A percentile compares a stretch with the other conserved stretches of the same genome.
These are phyloP conservation scores for Lepidium aucheri DNA, from an alignment of 345 rosid species.

Conservation along the genomic window DNA sequence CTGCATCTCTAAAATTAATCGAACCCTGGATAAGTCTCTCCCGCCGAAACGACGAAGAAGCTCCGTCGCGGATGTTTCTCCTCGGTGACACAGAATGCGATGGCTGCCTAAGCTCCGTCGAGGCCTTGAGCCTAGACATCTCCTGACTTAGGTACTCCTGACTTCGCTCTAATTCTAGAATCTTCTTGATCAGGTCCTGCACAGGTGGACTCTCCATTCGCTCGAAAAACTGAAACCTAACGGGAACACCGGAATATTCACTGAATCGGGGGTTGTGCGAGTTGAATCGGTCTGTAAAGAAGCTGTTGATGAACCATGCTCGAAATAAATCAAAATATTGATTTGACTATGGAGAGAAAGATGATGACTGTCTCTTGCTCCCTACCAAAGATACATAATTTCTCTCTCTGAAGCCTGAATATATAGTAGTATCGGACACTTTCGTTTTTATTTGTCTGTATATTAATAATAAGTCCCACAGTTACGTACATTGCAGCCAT, in stretches of 20 bases:
- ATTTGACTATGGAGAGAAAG: neutral
- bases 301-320: slow-evolving; percentile 3
- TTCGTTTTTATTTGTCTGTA: no score
- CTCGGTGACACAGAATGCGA: slow-evolving; percentile 77
- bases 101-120: slow-evolving; percentile 39
- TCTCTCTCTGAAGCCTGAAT: no score
- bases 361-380: neutral
- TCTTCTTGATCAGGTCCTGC: slow-evolving; percentile 70
- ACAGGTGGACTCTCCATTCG: slow-evolving; percentile 57
- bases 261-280: no score
- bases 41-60: slow-evolving; percentile 42
- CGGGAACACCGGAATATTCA: neutral
- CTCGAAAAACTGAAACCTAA: neutral
- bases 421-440: no score
- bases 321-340: no score
- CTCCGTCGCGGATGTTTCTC: neutral
- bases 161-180: slow-evolving; percentile 73
- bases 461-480: no score
- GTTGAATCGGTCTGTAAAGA: slow-evolving; percentile 9
- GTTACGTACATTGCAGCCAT: no score
- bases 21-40: slow-evolving; percentile 43
- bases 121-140: slow-evolving; percentile 63
- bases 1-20: slow-evolving; percentile 16
- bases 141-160: slow-evolving; percentile 71
- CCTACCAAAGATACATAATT: no score